Evolutionary conservation across 768 basidiomycete species (phyloP), one percentile per base, ranked within the genome.

Genomic region (Pholiota molesta): DNA sequence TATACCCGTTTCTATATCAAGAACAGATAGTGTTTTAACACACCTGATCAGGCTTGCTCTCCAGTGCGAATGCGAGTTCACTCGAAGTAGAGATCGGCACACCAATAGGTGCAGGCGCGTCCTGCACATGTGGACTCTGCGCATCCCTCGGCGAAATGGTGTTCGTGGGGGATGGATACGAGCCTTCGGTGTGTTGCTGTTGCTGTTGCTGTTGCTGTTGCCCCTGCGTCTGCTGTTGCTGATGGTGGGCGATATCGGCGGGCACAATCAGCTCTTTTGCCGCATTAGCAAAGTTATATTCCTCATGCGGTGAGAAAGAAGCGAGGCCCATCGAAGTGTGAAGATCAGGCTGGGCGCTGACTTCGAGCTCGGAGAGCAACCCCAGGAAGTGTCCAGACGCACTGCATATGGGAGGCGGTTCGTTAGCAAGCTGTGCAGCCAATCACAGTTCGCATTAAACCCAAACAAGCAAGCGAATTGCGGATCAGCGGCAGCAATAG

Each of bases 321-420:
- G 63, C 60, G 21, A 67, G 61, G 44, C 62, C 62, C 59, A 61
- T 52, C 9, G 63, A 37, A 17, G 62, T 55, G 44, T 63, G 62
- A 52, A 61, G 62, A 14, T 63, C 60, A 47, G 73, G 65, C 31
- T 71, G 59, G 29, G 73, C 72, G 57, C 64, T 73, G 47, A 81
- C 78, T 65, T 78, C 79, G 35, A 83, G 76, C 28, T 73, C 73
- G 1, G 79, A 79, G 75, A 82, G 77, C 61, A 81, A 69, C 33
- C 76, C 72, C 19, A 80, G 62, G 63, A 82, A 82, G 33, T 75
- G 73, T 16, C 74, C 76, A 21, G 77, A 77, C 19, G 75, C 67
- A 61, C 77, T 75, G 65, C 54, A 44, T 40, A 55, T n/a, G 52
- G 45, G 56, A 26, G 56, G 4, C 23, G 39, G 42, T 61, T 29